These are phyloP conservation scores for Schizophyllum amplum DNA, from an alignment of 1,284 basidiomycete species.

Conservation along the genomic window DNA sequence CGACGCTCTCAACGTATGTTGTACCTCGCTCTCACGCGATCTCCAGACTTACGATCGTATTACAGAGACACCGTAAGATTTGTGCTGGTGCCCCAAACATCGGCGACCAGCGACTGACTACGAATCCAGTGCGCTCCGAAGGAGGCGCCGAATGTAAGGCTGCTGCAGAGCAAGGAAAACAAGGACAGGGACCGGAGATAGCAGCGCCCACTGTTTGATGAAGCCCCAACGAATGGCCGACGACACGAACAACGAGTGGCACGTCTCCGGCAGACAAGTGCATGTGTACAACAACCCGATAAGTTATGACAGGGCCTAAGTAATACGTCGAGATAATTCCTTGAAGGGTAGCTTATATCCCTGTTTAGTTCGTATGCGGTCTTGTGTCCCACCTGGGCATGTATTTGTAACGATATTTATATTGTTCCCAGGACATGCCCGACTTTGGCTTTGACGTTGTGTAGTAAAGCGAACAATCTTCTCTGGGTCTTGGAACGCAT, in stretches of 20 bases:
- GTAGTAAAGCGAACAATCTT: too few species aligned
- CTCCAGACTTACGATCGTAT: conserved; percentile 12
- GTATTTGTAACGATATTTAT: neutral
- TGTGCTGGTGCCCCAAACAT: conserved; percentile 3
- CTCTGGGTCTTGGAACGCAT: too few species aligned
- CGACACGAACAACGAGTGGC: neutral
- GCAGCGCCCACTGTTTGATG: neutral
- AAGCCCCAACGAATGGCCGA: neutral
- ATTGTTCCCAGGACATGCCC: neutral
- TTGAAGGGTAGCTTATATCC: neutral
- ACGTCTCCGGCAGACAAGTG: neutral
- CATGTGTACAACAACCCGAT: neutral
- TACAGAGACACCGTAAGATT: conserved; percentile 41
- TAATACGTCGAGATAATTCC: neutral
- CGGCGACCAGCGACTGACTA: too few species aligned
- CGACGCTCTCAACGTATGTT: conserved; percentile 87
- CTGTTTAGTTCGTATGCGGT: neutral
- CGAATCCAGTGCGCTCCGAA: conserved; percentile 64
- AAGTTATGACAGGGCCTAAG: neutral
- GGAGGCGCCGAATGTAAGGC: conserved; percentile 68
- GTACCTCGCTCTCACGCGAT: conserved; percentile 15
- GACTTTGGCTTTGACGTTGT: too few species aligned
- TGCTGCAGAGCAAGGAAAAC: conserved; percentile 17
- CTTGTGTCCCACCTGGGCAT: neutral
- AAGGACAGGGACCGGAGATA: conserved; percentile 1